Evolutionary conservation across 371 early-diverging fungal genomes (phyloP).

Genomic region (Funneliformis caledonium): DNA sequence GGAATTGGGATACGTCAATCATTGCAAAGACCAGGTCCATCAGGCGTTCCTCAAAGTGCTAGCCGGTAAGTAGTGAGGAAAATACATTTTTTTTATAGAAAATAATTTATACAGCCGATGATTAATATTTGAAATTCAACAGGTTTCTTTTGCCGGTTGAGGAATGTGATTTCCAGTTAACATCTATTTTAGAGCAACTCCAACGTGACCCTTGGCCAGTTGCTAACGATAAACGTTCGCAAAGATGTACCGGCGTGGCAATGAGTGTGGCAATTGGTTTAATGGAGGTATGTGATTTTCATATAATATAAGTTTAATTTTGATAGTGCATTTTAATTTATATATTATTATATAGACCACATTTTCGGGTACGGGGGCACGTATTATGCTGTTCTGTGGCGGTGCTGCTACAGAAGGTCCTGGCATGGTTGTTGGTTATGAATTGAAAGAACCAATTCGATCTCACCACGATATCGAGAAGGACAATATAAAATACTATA

Average conservation of each 20-base stretch:
- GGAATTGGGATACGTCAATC: conserved; percentile 62
- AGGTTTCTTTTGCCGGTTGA: conserved; percentile 89
- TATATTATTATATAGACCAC: conserved; percentile 57
- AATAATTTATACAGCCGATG: background rate
- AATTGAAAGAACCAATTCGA: conserved; percentile 94
- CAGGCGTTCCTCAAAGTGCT: conserved; percentile 67
- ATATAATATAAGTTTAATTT: background rate
- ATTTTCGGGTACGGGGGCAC: conserved; percentile 93
- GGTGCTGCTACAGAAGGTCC: conserved; percentile 99
- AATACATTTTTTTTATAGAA: background rate
- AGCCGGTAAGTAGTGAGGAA: conserved; percentile 54
- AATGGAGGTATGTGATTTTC: conserved; percentile 68
- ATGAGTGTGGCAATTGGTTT: conserved; percentile 95
- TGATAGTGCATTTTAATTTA: conserved; percentile 8
- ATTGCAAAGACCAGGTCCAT: conserved; percentile 54
- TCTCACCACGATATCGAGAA: conserved; percentile 98
- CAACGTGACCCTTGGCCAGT: conserved; percentile 99
- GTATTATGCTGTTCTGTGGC: conserved; percentile 97
- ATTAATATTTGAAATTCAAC: background rate
- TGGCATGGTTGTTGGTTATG: conserved; percentile 93
- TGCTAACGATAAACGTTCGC: conserved; percentile 89
- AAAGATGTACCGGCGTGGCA: conserved; percentile 98
- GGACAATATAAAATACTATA: conserved; percentile 90
- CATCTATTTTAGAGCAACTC: conserved; percentile 93
- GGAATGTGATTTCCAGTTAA: conserved; percentile 95